These are phyloP conservation scores for Nannochloropsis oceanica DNA, from an alignment of 108 stramenopile species.

Conservation along the genomic window DNA sequence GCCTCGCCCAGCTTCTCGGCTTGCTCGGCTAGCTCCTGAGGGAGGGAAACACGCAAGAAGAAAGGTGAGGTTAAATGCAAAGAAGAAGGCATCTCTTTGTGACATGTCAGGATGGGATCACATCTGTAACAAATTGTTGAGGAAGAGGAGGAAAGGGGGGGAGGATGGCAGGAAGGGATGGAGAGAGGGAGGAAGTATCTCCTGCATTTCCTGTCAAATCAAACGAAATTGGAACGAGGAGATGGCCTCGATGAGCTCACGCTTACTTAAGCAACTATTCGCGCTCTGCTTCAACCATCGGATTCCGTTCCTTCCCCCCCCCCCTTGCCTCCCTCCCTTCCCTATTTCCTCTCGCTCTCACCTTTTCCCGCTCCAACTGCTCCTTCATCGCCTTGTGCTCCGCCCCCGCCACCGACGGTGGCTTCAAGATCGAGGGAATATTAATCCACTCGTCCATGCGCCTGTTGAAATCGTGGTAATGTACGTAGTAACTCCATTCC, in stretches of 20 bases:
- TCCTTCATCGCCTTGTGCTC: conserved; percentile 6
- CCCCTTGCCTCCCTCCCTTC: too few species aligned
- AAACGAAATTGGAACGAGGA: too few species aligned
- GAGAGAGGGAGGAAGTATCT: background rate
- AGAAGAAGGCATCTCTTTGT: too few species aligned
- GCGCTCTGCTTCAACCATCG: too few species aligned
- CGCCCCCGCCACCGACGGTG: conserved; percentile 28
- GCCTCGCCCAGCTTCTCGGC: background rate
- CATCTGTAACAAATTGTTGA: too few species aligned
- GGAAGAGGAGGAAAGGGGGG: background rate
- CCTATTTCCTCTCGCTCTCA: background rate
- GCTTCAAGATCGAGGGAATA: conserved; percentile 8
- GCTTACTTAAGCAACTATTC: too few species aligned
- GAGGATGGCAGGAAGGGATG: background rate
- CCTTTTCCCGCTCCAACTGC: conserved; percentile 7
- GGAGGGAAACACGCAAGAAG: background rate
- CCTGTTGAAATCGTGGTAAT: conserved; percentile 89
- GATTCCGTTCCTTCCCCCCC: too few species aligned
- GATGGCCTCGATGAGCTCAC: too few species aligned
- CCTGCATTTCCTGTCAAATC: too few species aligned
- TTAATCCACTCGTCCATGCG: conserved; percentile 96
- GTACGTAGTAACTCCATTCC: conserved; percentile 64
- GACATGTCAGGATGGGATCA: too few species aligned
- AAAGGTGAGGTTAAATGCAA: too few species aligned
- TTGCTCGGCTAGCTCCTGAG: background rate